Percentiles rank a stretch among this genome's conserved stretches.
Conservation (phyloP, 257 asterid genomes). For the Solanum habrochaites region DNA sequence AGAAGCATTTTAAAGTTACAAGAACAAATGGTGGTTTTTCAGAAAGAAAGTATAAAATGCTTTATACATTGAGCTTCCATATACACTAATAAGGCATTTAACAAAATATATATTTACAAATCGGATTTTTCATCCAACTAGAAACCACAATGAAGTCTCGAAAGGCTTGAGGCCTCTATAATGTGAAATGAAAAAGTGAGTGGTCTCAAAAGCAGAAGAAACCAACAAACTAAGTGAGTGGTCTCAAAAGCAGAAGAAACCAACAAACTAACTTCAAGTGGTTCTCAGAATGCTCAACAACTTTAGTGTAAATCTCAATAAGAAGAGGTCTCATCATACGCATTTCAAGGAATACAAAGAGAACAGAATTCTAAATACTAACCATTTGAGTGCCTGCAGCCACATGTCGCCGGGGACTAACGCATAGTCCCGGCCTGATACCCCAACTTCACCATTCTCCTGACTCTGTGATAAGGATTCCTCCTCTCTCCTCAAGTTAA, state of each 20-base stretch:
- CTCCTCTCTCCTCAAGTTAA: slow-evolving; percentile 68
- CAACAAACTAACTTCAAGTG: background rate
- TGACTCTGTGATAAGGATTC: slow-evolving; percentile 25
- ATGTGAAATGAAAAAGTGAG: background rate
- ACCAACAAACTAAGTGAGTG: background rate
- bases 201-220: background rate
- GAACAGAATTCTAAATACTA: background rate
- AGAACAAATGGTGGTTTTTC: background rate
- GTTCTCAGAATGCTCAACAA: background rate
- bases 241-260: background rate
- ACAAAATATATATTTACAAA: background rate
- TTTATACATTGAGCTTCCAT: slow-evolving; percentile 4
- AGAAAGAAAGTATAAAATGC: background rate
- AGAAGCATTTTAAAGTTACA: background rate
- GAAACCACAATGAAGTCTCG: background rate
- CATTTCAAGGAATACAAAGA: background rate
- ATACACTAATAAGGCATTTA: background rate
- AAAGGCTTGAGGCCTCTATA: background rate
- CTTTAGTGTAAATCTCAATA: background rate
- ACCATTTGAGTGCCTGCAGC: slow-evolving; percentile 90
- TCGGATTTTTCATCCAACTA: background rate
- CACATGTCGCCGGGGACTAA: slow-evolving; percentile 76
- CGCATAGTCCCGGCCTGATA: slow-evolving; percentile 76
- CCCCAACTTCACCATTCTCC: slow-evolving; percentile 55
- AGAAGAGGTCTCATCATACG: background rate